Conservation (phyloP, 176 grass and related monocot species). For the Juncus inflexus region DNA sequence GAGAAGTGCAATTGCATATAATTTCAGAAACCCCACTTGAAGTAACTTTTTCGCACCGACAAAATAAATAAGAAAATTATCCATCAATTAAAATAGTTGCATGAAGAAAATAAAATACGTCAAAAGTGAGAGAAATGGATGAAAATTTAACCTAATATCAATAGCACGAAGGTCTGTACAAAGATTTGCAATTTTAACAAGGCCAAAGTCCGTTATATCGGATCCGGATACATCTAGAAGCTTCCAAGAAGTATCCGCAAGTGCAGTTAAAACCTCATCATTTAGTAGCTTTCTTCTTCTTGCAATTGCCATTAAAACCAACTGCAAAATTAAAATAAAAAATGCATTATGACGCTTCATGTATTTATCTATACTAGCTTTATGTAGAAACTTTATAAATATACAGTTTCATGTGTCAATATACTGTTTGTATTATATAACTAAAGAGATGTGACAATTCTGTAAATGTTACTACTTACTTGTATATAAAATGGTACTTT, state of each 20-base stretch:
- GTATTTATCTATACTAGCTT: not conserved
- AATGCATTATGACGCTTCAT: not conserved
- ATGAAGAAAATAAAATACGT: no score
- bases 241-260: slow-evolving; percentile 79
- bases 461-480: no score
- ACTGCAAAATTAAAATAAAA: slow-evolving; percentile 34
- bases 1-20: slow-evolving; percentile 51
- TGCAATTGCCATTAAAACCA: slow-evolving; percentile 76
- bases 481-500: no score
- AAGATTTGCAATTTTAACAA: slow-evolving; percentile 50
- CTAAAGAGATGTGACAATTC: no score
- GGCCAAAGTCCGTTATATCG: slow-evolving; percentile 64
- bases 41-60: slow-evolving; percentile 69
- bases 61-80: slow-evolving; percentile 24
- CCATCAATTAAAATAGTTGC: slow-evolving; percentile 3
- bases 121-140: not conserved
- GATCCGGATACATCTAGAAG: slow-evolving; percentile 88
- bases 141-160: slow-evolving; percentile 74
- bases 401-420: not conserved
- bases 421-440: not conserved
- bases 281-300: slow-evolving; percentile 74
- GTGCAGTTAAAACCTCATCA: slow-evolving; percentile 60
- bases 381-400: not conserved
- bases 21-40: slow-evolving; percentile 55
- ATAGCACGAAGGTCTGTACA: slow-evolving; percentile 66